These are phyloP conservation scores for Geotrichum reessii DNA, from an alignment of 1,139 yeast genomes.

Conservation along the genomic window DNA sequence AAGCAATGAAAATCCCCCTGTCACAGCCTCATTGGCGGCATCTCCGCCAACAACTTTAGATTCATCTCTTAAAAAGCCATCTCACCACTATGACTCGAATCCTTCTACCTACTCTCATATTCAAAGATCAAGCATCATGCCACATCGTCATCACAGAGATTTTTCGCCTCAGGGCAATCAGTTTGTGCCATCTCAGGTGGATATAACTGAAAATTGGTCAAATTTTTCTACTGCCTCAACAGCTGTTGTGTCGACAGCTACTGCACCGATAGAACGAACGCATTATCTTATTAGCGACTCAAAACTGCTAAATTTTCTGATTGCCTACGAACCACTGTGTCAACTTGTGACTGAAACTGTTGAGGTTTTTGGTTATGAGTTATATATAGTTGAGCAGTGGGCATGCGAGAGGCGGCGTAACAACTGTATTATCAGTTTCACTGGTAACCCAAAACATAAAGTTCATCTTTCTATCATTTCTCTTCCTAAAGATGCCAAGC, in stretches of 20 bases:
- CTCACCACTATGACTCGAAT: background rate
- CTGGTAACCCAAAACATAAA: constrained; percentile 67
- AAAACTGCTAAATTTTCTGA: constrained; percentile 12
- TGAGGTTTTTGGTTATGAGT: constrained; percentile 60
- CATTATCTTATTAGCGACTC: constrained; percentile 14
- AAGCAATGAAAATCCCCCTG: background rate
- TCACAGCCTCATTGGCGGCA: background rate
- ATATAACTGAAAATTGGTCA: background rate
- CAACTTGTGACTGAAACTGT: constrained; percentile 20
- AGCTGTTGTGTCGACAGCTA: background rate
- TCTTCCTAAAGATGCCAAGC: constrained; percentile 47
- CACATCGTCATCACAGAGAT: background rate
- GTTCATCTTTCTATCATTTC: constrained; percentile 58
- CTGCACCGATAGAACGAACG: constrained; percentile 8
- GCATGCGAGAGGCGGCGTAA: constrained; percentile 64
- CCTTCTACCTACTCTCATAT: background rate
- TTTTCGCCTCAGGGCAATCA: background rate
- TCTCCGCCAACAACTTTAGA: background rate
- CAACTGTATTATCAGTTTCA: constrained; percentile 68
- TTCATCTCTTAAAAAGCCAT: background rate
- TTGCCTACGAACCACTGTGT: constrained; percentile 21
- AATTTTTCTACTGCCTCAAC: background rate
- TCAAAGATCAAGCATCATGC: background rate
- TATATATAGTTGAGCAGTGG: constrained; percentile 94
- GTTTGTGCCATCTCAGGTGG: background rate